Evolutionary conservation across 2,329 filamentous ascomycete genomes (phyloP).

Genomic region (Hymenoscyphus fraxineus): DNA sequence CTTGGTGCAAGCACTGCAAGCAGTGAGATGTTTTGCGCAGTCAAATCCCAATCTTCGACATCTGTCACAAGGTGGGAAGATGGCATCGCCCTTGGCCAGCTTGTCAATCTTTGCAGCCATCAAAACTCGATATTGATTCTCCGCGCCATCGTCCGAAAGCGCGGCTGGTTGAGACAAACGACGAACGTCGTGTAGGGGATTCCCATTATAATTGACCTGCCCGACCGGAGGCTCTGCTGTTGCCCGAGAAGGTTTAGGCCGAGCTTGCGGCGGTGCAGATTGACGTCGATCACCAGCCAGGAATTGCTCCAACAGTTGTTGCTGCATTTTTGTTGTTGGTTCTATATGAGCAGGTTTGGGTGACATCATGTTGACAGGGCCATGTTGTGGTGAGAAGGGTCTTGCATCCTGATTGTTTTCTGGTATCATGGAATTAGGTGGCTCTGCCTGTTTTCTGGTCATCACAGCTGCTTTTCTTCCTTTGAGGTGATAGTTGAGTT

Average conservation of each 20-base stretch:
- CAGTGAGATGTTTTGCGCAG: constrained; percentile 81
- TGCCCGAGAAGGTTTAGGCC: constrained; percentile 19
- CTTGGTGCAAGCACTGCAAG: constrained; percentile 82
- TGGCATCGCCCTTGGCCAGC: constrained; percentile 66
- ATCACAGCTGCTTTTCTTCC: constrained; percentile 71
- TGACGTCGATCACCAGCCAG: constrained; percentile 28
- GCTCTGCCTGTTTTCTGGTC: constrained; percentile 49
- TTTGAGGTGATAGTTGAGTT: constrained; percentile 77
- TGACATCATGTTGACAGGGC: constrained; percentile 43
- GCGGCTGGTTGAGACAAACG: constrained; percentile 24
- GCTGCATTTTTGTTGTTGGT: constrained; percentile 39
- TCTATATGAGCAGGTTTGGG: constrained; percentile 25
- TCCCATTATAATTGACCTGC: constrained; percentile 19
- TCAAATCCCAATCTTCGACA: constrained; percentile 76
- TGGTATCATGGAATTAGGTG: constrained; percentile 21
- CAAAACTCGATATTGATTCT: constrained; percentile 50
- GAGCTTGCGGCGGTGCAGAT: constrained; percentile 18
- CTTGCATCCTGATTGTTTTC: constrained; percentile 10
- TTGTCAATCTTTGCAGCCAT: constrained; percentile 75
- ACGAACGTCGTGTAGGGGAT: constrained; percentile 26
- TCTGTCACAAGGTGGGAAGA: constrained; percentile 79
- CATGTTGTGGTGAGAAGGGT: constrained; percentile 24
- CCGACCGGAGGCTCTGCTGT: constrained; percentile 12
- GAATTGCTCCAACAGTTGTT: constrained; percentile 55
- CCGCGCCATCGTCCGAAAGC: constrained; percentile 27